Conservation (phyloP, 2,329 filamentous ascomycete species). For the Penicillium sp. region DNA sequence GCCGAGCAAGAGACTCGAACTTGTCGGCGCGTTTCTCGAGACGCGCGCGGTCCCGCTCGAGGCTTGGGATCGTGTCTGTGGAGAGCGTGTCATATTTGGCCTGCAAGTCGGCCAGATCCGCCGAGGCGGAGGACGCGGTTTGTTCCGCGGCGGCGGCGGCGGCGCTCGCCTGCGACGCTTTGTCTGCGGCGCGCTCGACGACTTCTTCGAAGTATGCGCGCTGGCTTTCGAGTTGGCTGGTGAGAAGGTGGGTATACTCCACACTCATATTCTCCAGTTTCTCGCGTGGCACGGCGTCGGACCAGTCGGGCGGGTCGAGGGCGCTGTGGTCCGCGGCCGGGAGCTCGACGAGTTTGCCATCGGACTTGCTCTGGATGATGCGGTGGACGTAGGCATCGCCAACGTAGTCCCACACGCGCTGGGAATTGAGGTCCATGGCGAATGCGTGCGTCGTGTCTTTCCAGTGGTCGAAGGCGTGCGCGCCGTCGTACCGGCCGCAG, state of each 20-base stretch:
- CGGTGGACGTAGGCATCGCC: slow-evolving; percentile 95
- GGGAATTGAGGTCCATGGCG: slow-evolving; percentile 85
- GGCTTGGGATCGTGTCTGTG: slow-evolving; percentile 58
- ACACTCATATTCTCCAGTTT: slow-evolving; percentile 76
- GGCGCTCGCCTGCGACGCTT: slow-evolving; percentile 70
- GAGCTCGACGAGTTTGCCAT: slow-evolving; percentile 89
- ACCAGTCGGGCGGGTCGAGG: slow-evolving; percentile 43
- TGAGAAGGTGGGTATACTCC: slow-evolving; percentile 92
- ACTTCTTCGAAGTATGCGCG: slow-evolving; percentile 92
- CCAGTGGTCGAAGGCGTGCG: slow-evolving; percentile 91
- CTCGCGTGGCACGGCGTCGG: slow-evolving; percentile 51
- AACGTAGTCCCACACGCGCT: slow-evolving; percentile 97
- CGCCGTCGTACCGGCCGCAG: slow-evolving; percentile 90
- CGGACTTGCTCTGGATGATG: slow-evolving; percentile 87
- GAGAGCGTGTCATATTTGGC: slow-evolving; percentile 53
- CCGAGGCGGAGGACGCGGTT: slow-evolving; percentile 61
- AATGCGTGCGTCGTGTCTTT: slow-evolving; percentile 87
- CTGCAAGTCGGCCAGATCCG: slow-evolving; percentile 57
- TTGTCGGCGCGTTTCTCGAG: slow-evolving; percentile 67
- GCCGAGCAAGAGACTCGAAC: slow-evolving; percentile 71
- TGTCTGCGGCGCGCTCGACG: slow-evolving; percentile 82
- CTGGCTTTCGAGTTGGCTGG: slow-evolving; percentile 88
- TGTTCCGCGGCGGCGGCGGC: slow-evolving; percentile 54
- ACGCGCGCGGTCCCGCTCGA: slow-evolving; percentile 71
- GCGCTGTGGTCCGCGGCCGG: slow-evolving; percentile 56